Conservation (phyloP, 2,329 filamentous ascomycete genomes). For the Thelonectria discophora region DNA sequence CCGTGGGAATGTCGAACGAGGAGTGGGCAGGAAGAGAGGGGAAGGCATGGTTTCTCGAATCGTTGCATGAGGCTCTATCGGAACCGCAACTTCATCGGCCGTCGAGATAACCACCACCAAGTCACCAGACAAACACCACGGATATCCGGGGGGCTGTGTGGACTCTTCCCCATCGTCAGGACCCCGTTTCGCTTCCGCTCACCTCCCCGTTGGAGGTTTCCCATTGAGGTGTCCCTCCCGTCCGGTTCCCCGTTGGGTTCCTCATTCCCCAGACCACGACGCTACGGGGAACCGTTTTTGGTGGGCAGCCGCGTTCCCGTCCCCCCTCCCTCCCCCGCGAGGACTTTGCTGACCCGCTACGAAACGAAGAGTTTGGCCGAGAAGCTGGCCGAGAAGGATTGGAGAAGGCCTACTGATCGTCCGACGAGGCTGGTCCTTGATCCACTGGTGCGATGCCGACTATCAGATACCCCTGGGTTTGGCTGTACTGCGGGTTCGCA, state of each 20-base stretch:
- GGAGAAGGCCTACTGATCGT: background rate
- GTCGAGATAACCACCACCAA: background rate
- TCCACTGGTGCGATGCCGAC: constrained; percentile 23
- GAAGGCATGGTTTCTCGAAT: background rate
- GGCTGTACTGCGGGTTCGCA: constrained; percentile 48
- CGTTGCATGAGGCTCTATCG: background rate
- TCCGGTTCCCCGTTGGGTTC: too few species aligned
- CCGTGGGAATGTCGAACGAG: background rate
- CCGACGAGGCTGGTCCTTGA: background rate
- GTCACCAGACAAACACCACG: background rate
- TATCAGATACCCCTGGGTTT: constrained; percentile 44
- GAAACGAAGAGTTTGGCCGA: background rate
- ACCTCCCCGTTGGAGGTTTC: too few species aligned
- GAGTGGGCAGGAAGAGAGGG: background rate
- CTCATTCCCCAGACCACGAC: constrained; percentile 1
- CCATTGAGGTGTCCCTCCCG: too few species aligned
- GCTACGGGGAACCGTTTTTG: constrained; percentile 3
- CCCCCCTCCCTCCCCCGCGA: background rate
- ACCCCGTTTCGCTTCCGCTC: too few species aligned
- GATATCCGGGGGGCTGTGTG: constrained; percentile 19
- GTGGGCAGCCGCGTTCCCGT: background rate
- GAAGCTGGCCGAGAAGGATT: background rate
- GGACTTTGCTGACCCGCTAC: background rate
- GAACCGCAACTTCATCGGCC: background rate
- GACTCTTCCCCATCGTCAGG: constrained; percentile 2